Evolutionary conservation across 257 asterid genomes (phyloP).

Genomic region (Ligustrum vulgare): DNA sequence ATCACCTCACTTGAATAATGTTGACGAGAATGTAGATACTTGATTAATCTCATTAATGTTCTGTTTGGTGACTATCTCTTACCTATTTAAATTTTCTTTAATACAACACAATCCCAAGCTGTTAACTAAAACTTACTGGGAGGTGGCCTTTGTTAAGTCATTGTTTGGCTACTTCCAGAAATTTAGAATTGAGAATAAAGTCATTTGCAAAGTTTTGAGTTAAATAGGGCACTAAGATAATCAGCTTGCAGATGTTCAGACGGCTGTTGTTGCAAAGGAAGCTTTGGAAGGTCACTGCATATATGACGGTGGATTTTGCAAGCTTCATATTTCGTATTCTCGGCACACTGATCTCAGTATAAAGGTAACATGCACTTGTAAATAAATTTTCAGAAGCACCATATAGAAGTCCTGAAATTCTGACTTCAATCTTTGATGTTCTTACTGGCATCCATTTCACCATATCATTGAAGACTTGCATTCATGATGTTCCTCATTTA

Average conservation of each 20-base stretch:
- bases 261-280: constrained; percentile 93
- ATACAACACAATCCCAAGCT: not conserved
- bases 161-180: not conserved
- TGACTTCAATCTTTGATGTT: not conserved
- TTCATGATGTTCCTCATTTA: not conserved
- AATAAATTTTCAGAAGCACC: not conserved
- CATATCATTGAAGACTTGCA: not conserved
- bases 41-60: not conserved
- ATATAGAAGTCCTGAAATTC: not conserved
- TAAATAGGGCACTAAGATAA: not conserved
- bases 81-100: not conserved
- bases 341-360: constrained; percentile 98
- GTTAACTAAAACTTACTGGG: not conserved
- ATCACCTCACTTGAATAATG: not conserved
- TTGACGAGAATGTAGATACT: not conserved
- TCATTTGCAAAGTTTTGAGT: not conserved
- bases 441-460: not conserved
- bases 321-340: constrained; percentile 93
- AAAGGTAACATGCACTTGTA: constrained; percentile 44
- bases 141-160: not conserved
- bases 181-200: not conserved
- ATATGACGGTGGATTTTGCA: constrained; percentile 98
- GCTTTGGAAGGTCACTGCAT: constrained; percentile 96
- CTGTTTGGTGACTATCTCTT: not conserved
- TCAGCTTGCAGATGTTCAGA: constrained; percentile 80